Evolutionary conservation across 352 stramenopile genomes (phyloP), one percentile per base, ranked within the genome.

Genomic region (Blastocystis hominis): DNA sequence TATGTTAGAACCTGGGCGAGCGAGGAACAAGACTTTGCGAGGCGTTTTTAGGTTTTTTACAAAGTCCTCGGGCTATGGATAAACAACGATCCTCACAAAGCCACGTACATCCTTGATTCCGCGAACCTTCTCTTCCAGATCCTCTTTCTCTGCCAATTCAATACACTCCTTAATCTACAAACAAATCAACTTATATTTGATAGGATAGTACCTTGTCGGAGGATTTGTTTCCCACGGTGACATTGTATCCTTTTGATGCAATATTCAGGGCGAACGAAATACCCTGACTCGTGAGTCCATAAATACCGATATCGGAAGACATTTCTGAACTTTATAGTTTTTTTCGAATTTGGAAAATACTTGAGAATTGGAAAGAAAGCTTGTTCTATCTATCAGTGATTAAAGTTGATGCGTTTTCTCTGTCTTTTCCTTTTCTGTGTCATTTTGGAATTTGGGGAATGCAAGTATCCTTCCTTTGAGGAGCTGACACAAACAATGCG

Each of bases 301-400:
- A 80, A 80, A 80, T 80, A 80, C 70, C 70, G 63, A 80, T 80
- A 80, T 80, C 70, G 40, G 70, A 80, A 80, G 70, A 80, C 70
- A 80, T 80, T 34, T 47, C 46, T 59, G 50, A 20, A 59, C 10
- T 59, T 59, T 13, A 59, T 59, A 13, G 50, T 59, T n/a, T 59
- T 59, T 56, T 59, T 59, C 50, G n/a, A 59, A 59, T 59, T 59
- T 59, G 50, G n/a, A 59, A n/a, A 59, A n/a, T 2, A 30, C 24
- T 30, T 30, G 24, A 30, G 24, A 30, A 30, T 30, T 30, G 24
- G 24, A 30, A 30, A 30, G 24, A 30, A 30, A 30, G 24, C 24
- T 30, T 30, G 24, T 30, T 30, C 24, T 30, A 30, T 30, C 24
- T 30, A 30, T 30, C 24, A 30, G 24, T 30, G 24, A 30, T 30